Base-by-base conservation (phyloP, 1,284 basidiomycete species). In the Trichosporon coremiiforme region DNA sequence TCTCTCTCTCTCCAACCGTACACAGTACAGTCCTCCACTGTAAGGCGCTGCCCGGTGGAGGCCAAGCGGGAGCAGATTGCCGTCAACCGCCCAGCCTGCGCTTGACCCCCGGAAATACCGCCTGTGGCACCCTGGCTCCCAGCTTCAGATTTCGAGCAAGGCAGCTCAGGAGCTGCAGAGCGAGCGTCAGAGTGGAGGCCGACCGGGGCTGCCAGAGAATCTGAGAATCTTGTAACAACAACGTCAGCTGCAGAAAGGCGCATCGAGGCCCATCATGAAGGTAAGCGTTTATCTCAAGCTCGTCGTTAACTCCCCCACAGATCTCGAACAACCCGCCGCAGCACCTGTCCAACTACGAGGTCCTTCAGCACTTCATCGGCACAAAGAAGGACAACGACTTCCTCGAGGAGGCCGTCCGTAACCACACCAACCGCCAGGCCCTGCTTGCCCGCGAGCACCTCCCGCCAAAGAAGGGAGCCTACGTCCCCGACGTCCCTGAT, bases 281-380 rank as follows among this genome's bases (percentile, higher is more conserved):
- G 72, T 70, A 57, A 25, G 70, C 4, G n/a, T 17, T 1, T 31
- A 9, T 25, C 6, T 9, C 29, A 4, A 2, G 2, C 20, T 13
- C 10, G 20, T 17, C 12, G 47, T 9, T 41, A 17, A 33, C 50
- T 17, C 6, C 31, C 45, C 31, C 25, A 4, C 77, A 94, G 91
- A 89, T 97, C 70, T 78, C 95, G 69, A 90, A 91, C 73, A 83
- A 89, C 20, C 88, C 92, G 50, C 87, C 92, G 5, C 91, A 91
- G 9, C 88, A 95, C 68, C 87, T 95, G 12, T 90, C 91, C 55
- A 94, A 95, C 84, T 89, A 87, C 77, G 95, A 98, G 83, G 94
- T 97, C 72, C 86, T 96, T 55, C 80, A 87, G 20, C 88, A 95
- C 70, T 88, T 97, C 68, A 87, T 89, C 57, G 89, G 91, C 68